Conservation (phyloP, 2,329 filamentous ascomycete species). For the Aspergillus sojae region DNA sequence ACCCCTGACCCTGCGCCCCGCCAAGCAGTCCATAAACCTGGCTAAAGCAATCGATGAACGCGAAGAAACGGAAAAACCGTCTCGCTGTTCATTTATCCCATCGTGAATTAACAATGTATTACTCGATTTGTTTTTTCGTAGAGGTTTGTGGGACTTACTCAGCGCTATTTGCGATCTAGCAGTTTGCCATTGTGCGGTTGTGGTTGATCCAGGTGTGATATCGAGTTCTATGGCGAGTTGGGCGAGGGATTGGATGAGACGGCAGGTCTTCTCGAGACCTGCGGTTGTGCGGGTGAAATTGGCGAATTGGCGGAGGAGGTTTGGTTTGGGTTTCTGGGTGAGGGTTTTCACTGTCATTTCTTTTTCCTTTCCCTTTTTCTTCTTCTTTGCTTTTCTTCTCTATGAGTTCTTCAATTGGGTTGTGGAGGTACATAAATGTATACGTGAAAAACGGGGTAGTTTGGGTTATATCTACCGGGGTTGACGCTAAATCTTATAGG, state of each 20-base stretch:
- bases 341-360: neutral
- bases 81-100: conserved; percentile 44
- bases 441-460: neutral
- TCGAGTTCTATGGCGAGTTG: conserved; percentile 26
- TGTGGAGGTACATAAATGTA: too few species aligned
- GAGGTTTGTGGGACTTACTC: conserved; percentile 30
- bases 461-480: neutral
- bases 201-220: conserved; percentile 23
- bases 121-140: neutral
- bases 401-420: neutral
- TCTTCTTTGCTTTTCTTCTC: neutral
- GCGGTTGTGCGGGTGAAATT: conserved; percentile 30
- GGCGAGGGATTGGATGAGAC: conserved; percentile 35
- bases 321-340: neutral
- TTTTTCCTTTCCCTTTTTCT: neutral
- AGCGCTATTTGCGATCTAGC: conserved; percentile 44
- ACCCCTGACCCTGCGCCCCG: conserved; percentile 22
- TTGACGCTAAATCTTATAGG: neutral
- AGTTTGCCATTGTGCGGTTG: conserved; percentile 32
- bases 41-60: conserved; percentile 65
- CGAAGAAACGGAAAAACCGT: conserved; percentile 69
- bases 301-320: conserved; percentile 24
- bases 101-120: too few species aligned
- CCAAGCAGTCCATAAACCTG: conserved; percentile 50
- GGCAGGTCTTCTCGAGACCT: conserved; percentile 39